Evolutionary conservation across 108 stramenopile species (phyloP).

Genomic region (Nannochloropsis gaditana): DNA sequence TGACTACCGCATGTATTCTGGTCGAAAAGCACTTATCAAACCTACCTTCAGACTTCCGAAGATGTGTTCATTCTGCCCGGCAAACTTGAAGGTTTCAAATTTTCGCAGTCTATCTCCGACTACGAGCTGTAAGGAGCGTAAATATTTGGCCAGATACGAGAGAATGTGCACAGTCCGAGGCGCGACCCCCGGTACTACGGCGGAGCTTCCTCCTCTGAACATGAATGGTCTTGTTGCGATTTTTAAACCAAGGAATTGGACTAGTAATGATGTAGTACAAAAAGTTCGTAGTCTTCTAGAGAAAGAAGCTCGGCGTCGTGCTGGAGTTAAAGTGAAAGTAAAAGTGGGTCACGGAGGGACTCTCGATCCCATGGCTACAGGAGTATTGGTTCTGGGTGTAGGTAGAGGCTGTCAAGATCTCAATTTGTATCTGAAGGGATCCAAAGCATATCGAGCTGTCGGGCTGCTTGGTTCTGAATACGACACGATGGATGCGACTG

Average conservation of each 20-base stretch:
- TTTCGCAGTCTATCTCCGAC: no score
- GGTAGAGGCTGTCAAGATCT: conserved; percentile 73
- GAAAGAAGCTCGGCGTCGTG: conserved; percentile 27
- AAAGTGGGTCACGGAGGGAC: conserved; percentile 93
- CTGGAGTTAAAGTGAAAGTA: conserved; percentile 48
- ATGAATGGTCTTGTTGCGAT: conserved; percentile 70
- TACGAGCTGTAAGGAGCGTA: no score
- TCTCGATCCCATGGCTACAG: conserved; percentile 85
- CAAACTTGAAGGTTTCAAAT: no score
- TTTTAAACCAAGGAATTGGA: conserved; percentile 81
- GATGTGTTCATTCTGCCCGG: no score
- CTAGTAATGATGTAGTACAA: conserved; percentile 73
- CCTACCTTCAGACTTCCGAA: no score
- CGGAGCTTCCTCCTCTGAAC: conserved; percentile 27
- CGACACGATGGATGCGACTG: conserved; percentile 72
- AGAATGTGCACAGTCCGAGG: no score
- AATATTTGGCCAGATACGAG: no score
- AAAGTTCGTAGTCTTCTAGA: conserved; percentile 55
- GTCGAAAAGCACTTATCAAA: no score
- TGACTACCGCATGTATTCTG: no score
- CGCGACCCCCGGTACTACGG: not conserved
- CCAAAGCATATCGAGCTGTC: conserved; percentile 68
- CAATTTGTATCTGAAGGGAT: conserved; percentile 65
- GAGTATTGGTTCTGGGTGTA: conserved; percentile 84
- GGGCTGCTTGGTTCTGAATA: conserved; percentile 70